Percentiles rank a stretch among this genome's conserved stretches.
phyloP scores from a whole-genome alignment of 345 rosid species.

The Conringia planisiliqua region DNA sequence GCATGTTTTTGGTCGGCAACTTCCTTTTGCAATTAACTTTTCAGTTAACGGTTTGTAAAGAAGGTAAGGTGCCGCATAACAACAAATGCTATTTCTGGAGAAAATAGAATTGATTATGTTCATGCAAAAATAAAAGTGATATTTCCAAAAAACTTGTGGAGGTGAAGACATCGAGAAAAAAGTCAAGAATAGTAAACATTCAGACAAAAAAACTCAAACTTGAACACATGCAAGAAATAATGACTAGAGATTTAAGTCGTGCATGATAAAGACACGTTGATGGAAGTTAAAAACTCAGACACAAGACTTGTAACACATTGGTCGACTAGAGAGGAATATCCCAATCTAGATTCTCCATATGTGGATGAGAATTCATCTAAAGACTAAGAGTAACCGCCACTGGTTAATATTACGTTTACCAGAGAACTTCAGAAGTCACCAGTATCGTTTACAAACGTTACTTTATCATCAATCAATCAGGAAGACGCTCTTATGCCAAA shows the following conservation, averaged over 20 bases:
- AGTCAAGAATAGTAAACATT: not conserved
- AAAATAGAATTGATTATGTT: not conserved
- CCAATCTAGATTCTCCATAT: not conserved
- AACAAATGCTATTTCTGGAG: not conserved
- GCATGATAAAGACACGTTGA: not conserved
- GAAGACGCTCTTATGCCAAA: not conserved
- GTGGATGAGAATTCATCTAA: not conserved
- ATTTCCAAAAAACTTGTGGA: not conserved
- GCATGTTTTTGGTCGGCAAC: too few species aligned
- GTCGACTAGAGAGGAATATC: not conserved
- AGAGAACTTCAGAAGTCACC: not conserved
- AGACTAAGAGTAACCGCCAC: not conserved
- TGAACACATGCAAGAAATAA: not conserved
- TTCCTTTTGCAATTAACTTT: too few species aligned
- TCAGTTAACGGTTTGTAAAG: too few species aligned
- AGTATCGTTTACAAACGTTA: not conserved
- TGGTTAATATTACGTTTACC: not conserved
- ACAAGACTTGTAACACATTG: not conserved
- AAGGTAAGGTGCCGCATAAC: not conserved
- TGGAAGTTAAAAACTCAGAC: not conserved
- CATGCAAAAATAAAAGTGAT: not conserved
- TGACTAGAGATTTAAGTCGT: not conserved
- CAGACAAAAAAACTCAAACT: conserved; percentile 12
- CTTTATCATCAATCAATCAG: not conserved
- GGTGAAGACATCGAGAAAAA: not conserved